phyloP scores from a whole-genome alignment of 208 protist species.

The Crithidia brevicula region DNA sequence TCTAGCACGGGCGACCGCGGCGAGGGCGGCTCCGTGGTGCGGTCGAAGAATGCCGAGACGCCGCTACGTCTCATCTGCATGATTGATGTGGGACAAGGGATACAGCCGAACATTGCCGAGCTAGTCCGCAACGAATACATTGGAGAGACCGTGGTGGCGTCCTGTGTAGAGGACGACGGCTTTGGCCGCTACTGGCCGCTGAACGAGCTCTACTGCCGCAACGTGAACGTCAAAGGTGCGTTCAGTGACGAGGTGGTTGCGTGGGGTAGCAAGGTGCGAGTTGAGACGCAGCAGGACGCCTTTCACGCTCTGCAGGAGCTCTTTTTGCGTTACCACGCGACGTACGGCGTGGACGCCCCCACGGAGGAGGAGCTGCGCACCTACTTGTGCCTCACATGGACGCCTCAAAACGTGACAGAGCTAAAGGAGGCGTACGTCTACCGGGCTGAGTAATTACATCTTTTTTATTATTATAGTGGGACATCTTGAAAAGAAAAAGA shows the following conservation, averaged over 20 bases:
- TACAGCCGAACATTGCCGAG: conserved; percentile 58
- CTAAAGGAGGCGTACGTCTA: conserved; percentile 61
- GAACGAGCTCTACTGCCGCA: conserved; percentile 78
- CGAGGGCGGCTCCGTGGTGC: not conserved
- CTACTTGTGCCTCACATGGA: conserved; percentile 60
- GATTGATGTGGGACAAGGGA: conserved; percentile 87
- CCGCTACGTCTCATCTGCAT: conserved; percentile 75
- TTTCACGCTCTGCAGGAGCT: conserved; percentile 57
- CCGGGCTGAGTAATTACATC: conserved; percentile 18
- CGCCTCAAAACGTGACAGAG: conserved; percentile 22
- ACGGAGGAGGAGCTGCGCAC: conserved; percentile 46
- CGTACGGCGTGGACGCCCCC: conserved; percentile 52
- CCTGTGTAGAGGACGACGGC: conserved; percentile 85
- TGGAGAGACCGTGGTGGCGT: conserved; percentile 79
- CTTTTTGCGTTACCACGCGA: conserved; percentile 60
- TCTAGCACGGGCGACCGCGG: not conserved
- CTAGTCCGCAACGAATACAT: conserved; percentile 61
- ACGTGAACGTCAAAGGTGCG: conserved; percentile 60
- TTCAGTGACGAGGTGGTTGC: conserved; percentile 42
- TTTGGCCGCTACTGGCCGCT: conserved; percentile 88
- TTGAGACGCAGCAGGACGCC: conserved; percentile 58
- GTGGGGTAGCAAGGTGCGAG: conserved; percentile 54
- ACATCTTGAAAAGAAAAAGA: not conserved
- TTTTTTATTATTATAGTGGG: too few relatives aligned
- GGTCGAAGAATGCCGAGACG: not conserved